Base-by-base conservation (phyloP, 495 filamentous ascomycete genomes). In the Lasiosphaeria ovina region DNA sequence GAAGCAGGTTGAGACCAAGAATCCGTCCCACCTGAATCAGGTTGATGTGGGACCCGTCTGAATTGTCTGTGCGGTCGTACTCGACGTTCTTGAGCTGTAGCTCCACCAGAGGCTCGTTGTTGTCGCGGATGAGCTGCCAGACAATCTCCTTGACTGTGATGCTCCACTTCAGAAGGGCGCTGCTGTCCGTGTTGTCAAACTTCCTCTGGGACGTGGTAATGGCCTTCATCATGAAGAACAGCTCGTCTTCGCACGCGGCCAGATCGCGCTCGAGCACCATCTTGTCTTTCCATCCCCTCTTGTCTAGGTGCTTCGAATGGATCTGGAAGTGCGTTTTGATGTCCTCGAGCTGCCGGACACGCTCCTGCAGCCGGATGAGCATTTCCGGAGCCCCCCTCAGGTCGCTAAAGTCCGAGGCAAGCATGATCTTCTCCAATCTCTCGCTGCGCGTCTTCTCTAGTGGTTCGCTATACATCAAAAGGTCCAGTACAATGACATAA, bases 151-250 rank as follows among this genome's bases (percentile, higher is more conserved):
- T 85, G 11, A 91, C 91, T 16, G 90, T 87, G 55, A 99, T 89
- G 72, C 90, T 92, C 89, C 91, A 97, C 61, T 89, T 86, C 54
- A 98, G 68, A 1, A 96, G 74, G 10, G 92, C 92, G 65, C 83
- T 93, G 48, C 86, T 86, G 62, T 89, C 83, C 3, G 83, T 61
- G 74, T 85, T 92, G 57, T 95, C 90, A 50, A 85, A 85, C 68
- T 92, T 93, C 58, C 92, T 78, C 69, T 99, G 94, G 8, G 92
- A 92, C 3, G 93, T 93, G 1, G 93, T 99, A 73, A 99, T 98
- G 24, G 94, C 94, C 66, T 99, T 97, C 95, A 98, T 97, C 82
- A 98, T 89, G 77, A 99, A 99, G 79, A 99, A 99, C 38, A 99
- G 76, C 74, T 99, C 95, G 68, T 99, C 95, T 69, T 98, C 95